A percentile compares a stretch with the other conserved stretches of the same genome.
Evolutionary conservation across 1,139 yeast genomes (phyloP).

Genomic region (Yamadazyma diospyri): DNA sequence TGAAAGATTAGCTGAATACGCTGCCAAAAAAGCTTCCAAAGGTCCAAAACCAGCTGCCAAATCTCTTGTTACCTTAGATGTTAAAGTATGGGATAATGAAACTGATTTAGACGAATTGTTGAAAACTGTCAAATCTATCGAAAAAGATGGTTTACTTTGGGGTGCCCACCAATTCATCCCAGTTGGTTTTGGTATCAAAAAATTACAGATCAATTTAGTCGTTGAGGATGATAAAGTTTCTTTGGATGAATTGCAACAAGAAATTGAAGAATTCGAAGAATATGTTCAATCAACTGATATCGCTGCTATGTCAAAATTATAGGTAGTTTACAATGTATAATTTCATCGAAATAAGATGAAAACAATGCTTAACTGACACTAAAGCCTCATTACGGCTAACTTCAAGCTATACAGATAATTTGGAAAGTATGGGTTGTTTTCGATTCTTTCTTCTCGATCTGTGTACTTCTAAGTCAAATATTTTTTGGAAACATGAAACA

Average conservation of each 20-base stretch:
- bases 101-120: conserved; percentile 88
- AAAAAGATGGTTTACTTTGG: conserved; percentile 93
- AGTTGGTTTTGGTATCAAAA: conserved; percentile 99
- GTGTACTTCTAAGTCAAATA: too few species aligned
- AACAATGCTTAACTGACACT: too few species aligned
- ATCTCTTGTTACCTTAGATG: conserved; percentile 93
- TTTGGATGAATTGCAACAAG: conserved; percentile 79
- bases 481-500: background rate
- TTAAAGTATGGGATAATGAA: conserved; percentile 99
- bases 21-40: conserved; percentile 95
- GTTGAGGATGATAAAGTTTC: conserved; percentile 97
- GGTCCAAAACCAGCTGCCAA: conserved; percentile 99
- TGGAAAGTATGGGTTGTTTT: too few species aligned
- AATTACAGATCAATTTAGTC: conserved; percentile 97
- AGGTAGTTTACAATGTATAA: conserved; percentile 33
- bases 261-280: conserved; percentile 94
- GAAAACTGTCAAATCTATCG: conserved; percentile 79
- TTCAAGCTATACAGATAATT: too few species aligned
- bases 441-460: too few species aligned
- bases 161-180: conserved; percentile 97
- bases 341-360: too few species aligned
- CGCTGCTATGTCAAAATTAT: conserved; percentile 98
- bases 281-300: conserved; percentile 97
- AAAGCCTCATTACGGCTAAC: too few species aligned
- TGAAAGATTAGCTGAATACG: conserved; percentile 96